These are phyloP conservation scores for Ottelia alismoides DNA, from an alignment of 106 monocot genomes.

Conservation along the genomic window DNA sequence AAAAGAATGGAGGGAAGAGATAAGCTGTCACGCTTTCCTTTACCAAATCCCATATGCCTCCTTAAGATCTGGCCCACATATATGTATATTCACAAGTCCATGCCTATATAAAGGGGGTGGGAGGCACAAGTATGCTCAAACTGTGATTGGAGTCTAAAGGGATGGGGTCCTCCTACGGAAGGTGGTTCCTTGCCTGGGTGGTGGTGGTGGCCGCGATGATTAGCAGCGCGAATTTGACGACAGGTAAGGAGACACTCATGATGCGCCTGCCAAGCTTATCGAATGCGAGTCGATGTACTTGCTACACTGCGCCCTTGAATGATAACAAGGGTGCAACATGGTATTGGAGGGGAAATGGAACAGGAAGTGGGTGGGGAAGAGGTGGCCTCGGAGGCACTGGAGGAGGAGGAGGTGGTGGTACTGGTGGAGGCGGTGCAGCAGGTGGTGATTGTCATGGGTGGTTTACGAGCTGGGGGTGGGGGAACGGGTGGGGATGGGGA, in stretches of 20 bases:
- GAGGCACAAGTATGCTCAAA: too few relatives aligned
- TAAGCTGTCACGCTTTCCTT: too few relatives aligned
- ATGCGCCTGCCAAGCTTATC: not conserved
- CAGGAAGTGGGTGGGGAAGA: not conserved
- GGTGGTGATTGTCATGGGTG: not conserved
- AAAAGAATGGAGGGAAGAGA: too few relatives aligned
- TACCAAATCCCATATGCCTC: too few relatives aligned
- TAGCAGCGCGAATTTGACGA: not conserved
- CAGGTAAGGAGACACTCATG: not conserved
- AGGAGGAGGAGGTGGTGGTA: not conserved
- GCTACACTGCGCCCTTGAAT: conserved; percentile 3
- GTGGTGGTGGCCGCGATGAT: not conserved
- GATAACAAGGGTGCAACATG: not conserved
- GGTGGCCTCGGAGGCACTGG: conserved; percentile 2
- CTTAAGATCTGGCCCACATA: too few relatives aligned
- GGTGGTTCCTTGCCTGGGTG: not conserved
- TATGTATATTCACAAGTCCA: too few relatives aligned
- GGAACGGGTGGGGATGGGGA: conserved; percentile 5
- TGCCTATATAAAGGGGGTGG: too few relatives aligned
- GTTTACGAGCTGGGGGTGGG: not conserved
- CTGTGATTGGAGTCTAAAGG: too few relatives aligned
- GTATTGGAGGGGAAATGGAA: not conserved
- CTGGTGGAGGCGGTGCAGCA: not conserved
- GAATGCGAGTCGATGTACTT: not conserved
- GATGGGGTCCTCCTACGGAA: not conserved